Evolutionary conservation across 1,284 basidiomycete species (phyloP).

Genomic region (Boletus semigastroideus): DNA sequence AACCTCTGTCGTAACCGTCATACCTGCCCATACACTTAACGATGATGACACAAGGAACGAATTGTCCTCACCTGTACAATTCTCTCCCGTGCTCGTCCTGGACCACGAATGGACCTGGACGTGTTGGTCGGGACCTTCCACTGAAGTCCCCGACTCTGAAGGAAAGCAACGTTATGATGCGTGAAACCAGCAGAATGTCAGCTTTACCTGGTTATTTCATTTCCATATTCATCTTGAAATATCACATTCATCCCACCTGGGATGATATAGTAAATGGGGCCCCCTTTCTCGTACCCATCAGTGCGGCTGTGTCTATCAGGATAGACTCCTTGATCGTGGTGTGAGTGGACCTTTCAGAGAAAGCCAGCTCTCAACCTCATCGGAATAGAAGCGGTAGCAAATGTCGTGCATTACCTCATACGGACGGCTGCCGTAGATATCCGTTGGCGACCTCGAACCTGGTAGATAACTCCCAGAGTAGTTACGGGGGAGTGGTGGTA

Average conservation of each 20-base stretch:
- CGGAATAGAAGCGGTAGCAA: neutral
- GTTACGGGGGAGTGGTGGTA: slow-evolving; percentile 30
- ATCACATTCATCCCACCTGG: slow-evolving; percentile 65
- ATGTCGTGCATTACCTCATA: slow-evolving; percentile 25
- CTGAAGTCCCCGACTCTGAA: slow-evolving; percentile 48
- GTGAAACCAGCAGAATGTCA: neutral
- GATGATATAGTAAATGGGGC: slow-evolving; percentile 60
- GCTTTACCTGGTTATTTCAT: slow-evolving; percentile 60
- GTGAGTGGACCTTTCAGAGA: slow-evolving; percentile 18
- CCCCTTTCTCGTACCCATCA: slow-evolving; percentile 27
- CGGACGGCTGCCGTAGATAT: slow-evolving; percentile 28
- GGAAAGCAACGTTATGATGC: slow-evolving; percentile 24
- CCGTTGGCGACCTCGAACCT: slow-evolving; percentile 27
- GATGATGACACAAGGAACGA: neutral
- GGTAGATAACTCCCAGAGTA: slow-evolving; percentile 21
- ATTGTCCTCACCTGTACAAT: slow-evolving; percentile 42
- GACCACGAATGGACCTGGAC: slow-evolving; percentile 43
- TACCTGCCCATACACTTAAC: slow-evolving; percentile 25
- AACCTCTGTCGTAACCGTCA: slow-evolving; percentile 24
- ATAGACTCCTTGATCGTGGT: slow-evolving; percentile 18
- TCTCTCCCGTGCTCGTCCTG: slow-evolving; percentile 51
- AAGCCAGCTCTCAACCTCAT: slow-evolving; percentile 9
- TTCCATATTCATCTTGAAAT: slow-evolving; percentile 66
- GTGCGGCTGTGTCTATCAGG: slow-evolving; percentile 26
- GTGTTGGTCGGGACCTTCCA: slow-evolving; percentile 22